phyloP scores from a whole-genome alignment of 2,329 filamentous ascomycete genomes.

The Zalaria obscura region DNA sequence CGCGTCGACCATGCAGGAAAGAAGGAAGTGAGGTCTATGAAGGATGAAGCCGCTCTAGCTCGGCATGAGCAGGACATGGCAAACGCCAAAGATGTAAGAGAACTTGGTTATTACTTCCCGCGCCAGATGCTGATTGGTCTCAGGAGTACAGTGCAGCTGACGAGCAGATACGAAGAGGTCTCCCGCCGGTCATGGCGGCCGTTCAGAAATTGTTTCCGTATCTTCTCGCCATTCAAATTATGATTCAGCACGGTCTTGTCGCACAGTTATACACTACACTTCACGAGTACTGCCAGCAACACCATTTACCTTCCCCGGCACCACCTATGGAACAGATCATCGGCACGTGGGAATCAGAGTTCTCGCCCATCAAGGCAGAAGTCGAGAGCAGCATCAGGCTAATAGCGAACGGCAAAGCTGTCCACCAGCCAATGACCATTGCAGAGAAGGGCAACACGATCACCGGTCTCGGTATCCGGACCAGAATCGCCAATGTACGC shows the following conservation, averaged over 20 bases:
- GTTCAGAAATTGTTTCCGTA: constrained; percentile 62
- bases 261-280: constrained; percentile 66
- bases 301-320: constrained; percentile 55
- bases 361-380: constrained; percentile 49
- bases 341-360: constrained; percentile 48
- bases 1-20: constrained; percentile 54
- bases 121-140: constrained; percentile 1
- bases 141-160: constrained; percentile 60
- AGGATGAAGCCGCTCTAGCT: constrained; percentile 56
- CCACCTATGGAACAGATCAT: constrained; percentile 61
- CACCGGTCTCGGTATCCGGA: constrained; percentile 33
- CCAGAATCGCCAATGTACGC: constrained; percentile 12
- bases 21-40: constrained; percentile 55
- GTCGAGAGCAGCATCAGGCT: constrained; percentile 48
- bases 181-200: constrained; percentile 58
- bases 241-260: constrained; percentile 64
- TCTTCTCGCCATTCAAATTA: constrained; percentile 54
- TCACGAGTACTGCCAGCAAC: constrained; percentile 56
- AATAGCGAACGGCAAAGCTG: constrained; percentile 52
- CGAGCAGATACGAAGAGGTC: constrained; percentile 53
- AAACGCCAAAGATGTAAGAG: constrained; percentile 46
- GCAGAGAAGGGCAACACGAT: constrained; percentile 30
- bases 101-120: neutral
- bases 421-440: constrained; percentile 40
- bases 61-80: constrained; percentile 60